These are phyloP conservation scores for Leccinum truebloodii DNA, from an alignment of 768 basidiomycete species.

Conservation along the genomic window DNA sequence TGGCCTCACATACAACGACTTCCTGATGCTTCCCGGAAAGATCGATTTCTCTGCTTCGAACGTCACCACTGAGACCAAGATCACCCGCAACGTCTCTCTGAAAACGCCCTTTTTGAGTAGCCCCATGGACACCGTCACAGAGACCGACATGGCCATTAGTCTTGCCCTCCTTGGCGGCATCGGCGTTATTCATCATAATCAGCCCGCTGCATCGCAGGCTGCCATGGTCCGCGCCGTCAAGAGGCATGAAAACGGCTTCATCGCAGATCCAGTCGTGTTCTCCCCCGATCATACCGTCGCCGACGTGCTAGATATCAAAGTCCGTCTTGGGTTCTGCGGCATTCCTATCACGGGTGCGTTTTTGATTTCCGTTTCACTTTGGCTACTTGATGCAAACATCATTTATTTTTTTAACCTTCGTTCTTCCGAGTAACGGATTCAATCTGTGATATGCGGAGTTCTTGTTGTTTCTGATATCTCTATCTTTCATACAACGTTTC, in stretches of 20 bases:
- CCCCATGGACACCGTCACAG: conserved; percentile 99
- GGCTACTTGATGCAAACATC: conserved; percentile 47
- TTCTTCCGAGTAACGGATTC: conserved; percentile 80
- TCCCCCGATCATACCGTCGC: conserved; percentile 76
- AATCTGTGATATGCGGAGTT: conserved; percentile 75
- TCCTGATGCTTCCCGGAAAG: conserved; percentile 91
- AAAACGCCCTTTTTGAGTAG: conserved; percentile 98
- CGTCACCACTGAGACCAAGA: conserved; percentile 79
- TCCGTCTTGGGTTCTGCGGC: conserved; percentile 89
- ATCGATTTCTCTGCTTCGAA: conserved; percentile 88
- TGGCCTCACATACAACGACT: conserved; percentile 97
- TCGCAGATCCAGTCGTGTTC: conserved; percentile 89
- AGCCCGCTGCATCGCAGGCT: conserved; percentile 80
- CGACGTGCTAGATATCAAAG: conserved; percentile 93
- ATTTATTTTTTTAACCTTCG: conserved; percentile 68
- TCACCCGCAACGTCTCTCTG: conserved; percentile 88
- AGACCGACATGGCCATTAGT: conserved; percentile 89
- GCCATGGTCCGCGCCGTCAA: conserved; percentile 98
- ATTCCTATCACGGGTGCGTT: conserved; percentile 94
- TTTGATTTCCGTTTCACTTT: conserved; percentile 4
- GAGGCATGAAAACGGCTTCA: conserved; percentile 98
- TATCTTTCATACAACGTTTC: conserved; percentile 4
- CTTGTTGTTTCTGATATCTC: conserved; percentile 20
- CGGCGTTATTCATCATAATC: conserved; percentile 98
- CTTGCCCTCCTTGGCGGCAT: conserved; percentile 96